A percentile compares a stretch with the other conserved stretches of the same genome.
phyloP scores from a whole-genome alignment of 2,329 filamentous ascomycete species.

The Epichloe aotearoae region DNA sequence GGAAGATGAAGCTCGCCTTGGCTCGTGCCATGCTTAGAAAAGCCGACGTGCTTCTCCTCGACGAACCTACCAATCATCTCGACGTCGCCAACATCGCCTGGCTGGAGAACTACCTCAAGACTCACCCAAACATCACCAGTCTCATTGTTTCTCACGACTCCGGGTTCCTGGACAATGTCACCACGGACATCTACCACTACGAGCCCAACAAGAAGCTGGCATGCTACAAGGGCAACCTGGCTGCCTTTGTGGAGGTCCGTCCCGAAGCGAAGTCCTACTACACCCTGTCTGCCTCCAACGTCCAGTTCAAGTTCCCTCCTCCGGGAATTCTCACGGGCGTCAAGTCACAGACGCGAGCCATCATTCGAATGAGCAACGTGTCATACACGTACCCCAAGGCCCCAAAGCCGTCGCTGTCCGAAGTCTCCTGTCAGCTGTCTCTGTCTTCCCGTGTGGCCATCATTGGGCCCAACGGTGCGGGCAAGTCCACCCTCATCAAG shows the following conservation, averaged over 20 bases:
- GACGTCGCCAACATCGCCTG: slow-evolving; percentile 94
- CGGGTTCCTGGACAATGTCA: slow-evolving; percentile 90
- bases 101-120: slow-evolving; percentile 89
- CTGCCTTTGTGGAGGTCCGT: slow-evolving; percentile 72
- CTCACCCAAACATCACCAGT: slow-evolving; percentile 91
- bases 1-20: slow-evolving; percentile 99
- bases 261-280: slow-evolving; percentile 98
- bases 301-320: slow-evolving; percentile 96
- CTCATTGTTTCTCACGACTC: slow-evolving; percentile 99
- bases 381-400: slow-evolving; percentile 89
- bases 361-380: slow-evolving; percentile 87
- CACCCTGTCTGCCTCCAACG: slow-evolving; percentile 74
- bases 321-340: slow-evolving; percentile 90
- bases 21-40: slow-evolving; percentile 93
- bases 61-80: slow-evolving; percentile 98
- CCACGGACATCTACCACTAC: slow-evolving; percentile 98
- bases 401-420: slow-evolving; percentile 71
- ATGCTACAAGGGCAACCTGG: slow-evolving; percentile 71
- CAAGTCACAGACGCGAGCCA: slow-evolving; percentile 86
- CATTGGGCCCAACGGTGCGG: slow-evolving; percentile 93
- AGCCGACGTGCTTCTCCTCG: slow-evolving; percentile 89
- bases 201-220: slow-evolving; percentile 88
- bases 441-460: slow-evolving; percentile 91
- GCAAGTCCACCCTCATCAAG: slow-evolving; percentile 97
- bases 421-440: slow-evolving; percentile 77